Base-by-base conservation (phyloP, 2,329 filamentous ascomycete species). In the Xylariales sp. region DNA sequence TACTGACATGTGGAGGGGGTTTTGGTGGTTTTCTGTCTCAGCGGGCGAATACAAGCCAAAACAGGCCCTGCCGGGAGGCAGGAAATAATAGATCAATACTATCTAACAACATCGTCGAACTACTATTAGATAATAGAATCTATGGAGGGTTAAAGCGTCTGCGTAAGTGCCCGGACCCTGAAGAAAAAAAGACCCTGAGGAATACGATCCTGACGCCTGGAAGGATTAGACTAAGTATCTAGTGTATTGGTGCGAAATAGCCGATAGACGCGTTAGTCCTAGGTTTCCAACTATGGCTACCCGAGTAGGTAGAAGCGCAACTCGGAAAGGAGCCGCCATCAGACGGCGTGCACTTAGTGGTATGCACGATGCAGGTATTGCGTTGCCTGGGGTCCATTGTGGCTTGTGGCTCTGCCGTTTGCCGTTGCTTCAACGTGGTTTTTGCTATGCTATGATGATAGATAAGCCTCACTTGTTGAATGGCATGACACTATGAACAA, bases 331-430 rank as follows among this genome's bases (percentile, higher is more conserved):
- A 16, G 28, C 30, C 41, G 55, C 43, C 23, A 48, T 58, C 43
- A 46, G 54, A 34, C 41, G 16, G 43, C 55, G 41, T 32, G 23
- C 7, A 32, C 16, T 23, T 46, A 45, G 23, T 46, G 55, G 55
- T 16, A 58, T 45, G 39, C 23, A 56, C 12, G n/a, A 55, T 55
- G 52, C 52, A 55, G 36, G n/a, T 5, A 12, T 43, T 56, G 54
- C 54, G 54, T 56, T 32, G 53, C 23, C 53, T 43, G 36, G 36
- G 36, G 36, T 23, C 39, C 12, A 28, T 30, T 43, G 53, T 55
- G 53, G 53, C 36, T 55, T 55, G 53, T 41, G 53, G 23, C 53
- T 39, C 50, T 54, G 18, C 23, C 53, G 53, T 55, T 43, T 39
- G 23, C 36, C 36, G 10, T 30, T 55, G 36, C 53, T 55, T 30